Evolutionary conservation across 495 filamentous ascomycete species (phyloP), one percentile per base, ranked within the genome.

Genomic region (Penicillium taxi): DNA sequence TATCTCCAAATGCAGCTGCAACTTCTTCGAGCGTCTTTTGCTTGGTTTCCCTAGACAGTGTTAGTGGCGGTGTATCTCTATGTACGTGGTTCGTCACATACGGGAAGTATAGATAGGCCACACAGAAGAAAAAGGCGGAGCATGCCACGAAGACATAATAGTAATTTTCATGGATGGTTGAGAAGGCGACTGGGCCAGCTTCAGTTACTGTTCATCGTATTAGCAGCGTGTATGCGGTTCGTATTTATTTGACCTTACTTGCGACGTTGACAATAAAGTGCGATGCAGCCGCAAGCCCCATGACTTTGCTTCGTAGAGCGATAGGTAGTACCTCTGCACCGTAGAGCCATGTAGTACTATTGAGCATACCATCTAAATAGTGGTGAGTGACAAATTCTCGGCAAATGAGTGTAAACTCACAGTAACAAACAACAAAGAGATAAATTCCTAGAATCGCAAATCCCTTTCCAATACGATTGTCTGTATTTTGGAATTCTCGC

Each of bases 381-480:
- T 9, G 20, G 34, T 41, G 35, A 40, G 52, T n/a, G n/a, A n/a
- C 39, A 33, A 4, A 17, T 17, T 21, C 22, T 20, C n/a, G 14
- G 16, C 23, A 9, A 29, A 8, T 7, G 29, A 4, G 25, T 14
- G n/a, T n/a, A 18, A 20, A 45, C 67, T 49, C 51, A 74, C 69
- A 78, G 42, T 75, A 77, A 20, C 53, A 56, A 2, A 74, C 66
- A 6, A 71, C 71, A 38, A 77, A 78, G 1, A 78, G 58, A 40
- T 78, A 78, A 19, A 78, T 78, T 1, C 72, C 74, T 2, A 77
- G 58, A 32, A 78, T 66, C 0, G 74, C 70, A 42, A 78, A 78
- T n/a, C 72, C 74, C 42, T 78, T 77, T 35, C 74, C 74, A 25
- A 77, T 41, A 2, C 49, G 48, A 44, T 78, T 78, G 18, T 70